Conservation (phyloP, 768 basidiomycete species). For the Trametes meyenii region DNA sequence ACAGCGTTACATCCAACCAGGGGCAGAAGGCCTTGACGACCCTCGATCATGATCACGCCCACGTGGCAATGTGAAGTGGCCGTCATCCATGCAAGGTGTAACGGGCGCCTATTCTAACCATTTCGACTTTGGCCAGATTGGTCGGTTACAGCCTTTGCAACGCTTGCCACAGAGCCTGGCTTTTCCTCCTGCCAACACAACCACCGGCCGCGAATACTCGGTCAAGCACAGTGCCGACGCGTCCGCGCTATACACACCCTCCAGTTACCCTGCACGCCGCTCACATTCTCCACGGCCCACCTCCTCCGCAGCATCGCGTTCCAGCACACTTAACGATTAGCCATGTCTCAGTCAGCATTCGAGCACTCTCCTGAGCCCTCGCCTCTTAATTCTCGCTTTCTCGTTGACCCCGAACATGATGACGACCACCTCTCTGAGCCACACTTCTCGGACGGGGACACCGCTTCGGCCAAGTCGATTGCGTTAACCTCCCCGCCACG, state of each 20-base stretch:
- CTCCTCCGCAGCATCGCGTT: neutral
- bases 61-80: slow-evolving; percentile 7
- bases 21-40: neutral
- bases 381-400: slow-evolving; percentile 27
- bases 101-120: neutral
- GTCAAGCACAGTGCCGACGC: neutral
- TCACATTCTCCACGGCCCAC: neutral
- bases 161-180: neutral
- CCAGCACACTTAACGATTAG: neutral
- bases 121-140: slow-evolving; percentile 9
- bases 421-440: slow-evolving; percentile 25
- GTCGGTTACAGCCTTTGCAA: slow-evolving; percentile 5
- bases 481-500: slow-evolving; percentile 66
- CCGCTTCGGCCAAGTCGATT: slow-evolving; percentile 78
- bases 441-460: slow-evolving; percentile 58
- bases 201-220: neutral
- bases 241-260: neutral
- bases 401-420: slow-evolving; percentile 26
- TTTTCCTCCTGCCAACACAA: neutral
- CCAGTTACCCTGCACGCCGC: neutral
- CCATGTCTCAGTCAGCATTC: slow-evolving; percentile 21
- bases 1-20: too few relatives aligned
- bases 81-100: neutral
- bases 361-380: slow-evolving; percentile 25
- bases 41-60: slow-evolving; percentile 4